Evolutionary conservation across 2,329 filamentous ascomycete genomes (phyloP).

Genomic region (Rhinocladiella similis): DNA sequence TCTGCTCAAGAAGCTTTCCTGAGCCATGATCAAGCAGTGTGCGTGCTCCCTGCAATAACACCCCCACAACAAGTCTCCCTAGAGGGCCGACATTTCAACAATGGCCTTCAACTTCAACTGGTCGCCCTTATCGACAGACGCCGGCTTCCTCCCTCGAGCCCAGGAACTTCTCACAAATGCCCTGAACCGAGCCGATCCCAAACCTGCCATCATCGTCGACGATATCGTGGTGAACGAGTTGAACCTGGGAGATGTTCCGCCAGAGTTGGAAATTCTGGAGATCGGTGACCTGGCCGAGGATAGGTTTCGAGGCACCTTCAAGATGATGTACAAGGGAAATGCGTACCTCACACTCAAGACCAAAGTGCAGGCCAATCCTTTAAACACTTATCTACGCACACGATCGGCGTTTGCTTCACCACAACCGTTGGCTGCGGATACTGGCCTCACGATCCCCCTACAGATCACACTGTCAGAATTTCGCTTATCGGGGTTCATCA

Average conservation of each 20-base stretch:
- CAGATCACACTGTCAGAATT: slow-evolving; percentile 96
- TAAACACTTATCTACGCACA: slow-evolving; percentile 92
- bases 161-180: slow-evolving; percentile 92
- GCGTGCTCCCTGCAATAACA: neutral
- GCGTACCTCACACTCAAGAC: slow-evolving; percentile 94
- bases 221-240: slow-evolving; percentile 91
- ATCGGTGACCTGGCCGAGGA: slow-evolving; percentile 97
- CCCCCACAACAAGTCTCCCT: neutral
- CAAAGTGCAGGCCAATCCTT: slow-evolving; percentile 92
- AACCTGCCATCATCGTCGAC: slow-evolving; percentile 98
- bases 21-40: slow-evolving; percentile 4
- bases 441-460: slow-evolving; percentile 92
- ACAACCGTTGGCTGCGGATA: slow-evolving; percentile 80
- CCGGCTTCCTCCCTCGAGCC: slow-evolving; percentile 82
- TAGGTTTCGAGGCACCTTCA: slow-evolving; percentile 96
- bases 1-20: neutral
- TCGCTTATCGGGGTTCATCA: slow-evolving; percentile 93
- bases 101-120: slow-evolving; percentile 99
- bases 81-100: slow-evolving; percentile 2
- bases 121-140: slow-evolving; percentile 97
- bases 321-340: slow-evolving; percentile 97
- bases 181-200: slow-evolving; percentile 96
- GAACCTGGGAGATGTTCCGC: slow-evolving; percentile 91
- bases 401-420: slow-evolving; percentile 92
- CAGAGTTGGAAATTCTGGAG: slow-evolving; percentile 94